Conservation (phyloP, 2,329 filamentous ascomycete species). For the Celoporthe dispersa region DNA sequence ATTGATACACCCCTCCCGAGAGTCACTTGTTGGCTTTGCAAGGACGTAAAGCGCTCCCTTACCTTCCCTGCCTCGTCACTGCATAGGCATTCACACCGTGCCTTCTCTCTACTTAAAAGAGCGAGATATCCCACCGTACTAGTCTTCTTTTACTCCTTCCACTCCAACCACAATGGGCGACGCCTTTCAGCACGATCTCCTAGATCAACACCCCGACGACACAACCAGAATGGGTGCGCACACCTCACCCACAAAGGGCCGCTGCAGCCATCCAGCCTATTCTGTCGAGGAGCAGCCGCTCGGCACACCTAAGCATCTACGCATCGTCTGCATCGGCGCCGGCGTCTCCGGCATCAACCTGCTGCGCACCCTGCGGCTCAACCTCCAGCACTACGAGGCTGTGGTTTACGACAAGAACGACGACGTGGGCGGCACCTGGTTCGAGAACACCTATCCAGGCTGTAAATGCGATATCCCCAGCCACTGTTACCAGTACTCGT, state of each 20-base stretch:
- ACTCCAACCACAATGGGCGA: conserved; percentile 10
- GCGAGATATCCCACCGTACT: neutral
- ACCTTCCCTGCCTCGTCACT: neutral
- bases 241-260: conserved; percentile 29
- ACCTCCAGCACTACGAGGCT: conserved; percentile 48
- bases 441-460: conserved; percentile 62
- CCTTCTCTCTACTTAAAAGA: neutral
- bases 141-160: neutral
- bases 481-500: conserved; percentile 67
- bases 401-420: conserved; percentile 61
- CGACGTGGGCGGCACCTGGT: conserved; percentile 62
- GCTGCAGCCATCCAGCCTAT: conserved; percentile 35
- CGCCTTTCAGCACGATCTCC: conserved; percentile 5
- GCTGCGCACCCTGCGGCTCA: conserved; percentile 49
- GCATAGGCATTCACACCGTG: neutral
- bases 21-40: neutral
- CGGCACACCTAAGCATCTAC: conserved; percentile 45
- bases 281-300: conserved; percentile 43
- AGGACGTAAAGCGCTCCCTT: too few species aligned
- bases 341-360: conserved; percentile 51
- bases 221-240: conserved; percentile 16
- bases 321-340: conserved; percentile 50
- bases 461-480: conserved; percentile 61
- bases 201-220: neutral
- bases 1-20: neutral